Base-by-base conservation (phyloP, 2,329 filamentous ascomycete genomes). In the Harringtonia lauricola region DNA sequence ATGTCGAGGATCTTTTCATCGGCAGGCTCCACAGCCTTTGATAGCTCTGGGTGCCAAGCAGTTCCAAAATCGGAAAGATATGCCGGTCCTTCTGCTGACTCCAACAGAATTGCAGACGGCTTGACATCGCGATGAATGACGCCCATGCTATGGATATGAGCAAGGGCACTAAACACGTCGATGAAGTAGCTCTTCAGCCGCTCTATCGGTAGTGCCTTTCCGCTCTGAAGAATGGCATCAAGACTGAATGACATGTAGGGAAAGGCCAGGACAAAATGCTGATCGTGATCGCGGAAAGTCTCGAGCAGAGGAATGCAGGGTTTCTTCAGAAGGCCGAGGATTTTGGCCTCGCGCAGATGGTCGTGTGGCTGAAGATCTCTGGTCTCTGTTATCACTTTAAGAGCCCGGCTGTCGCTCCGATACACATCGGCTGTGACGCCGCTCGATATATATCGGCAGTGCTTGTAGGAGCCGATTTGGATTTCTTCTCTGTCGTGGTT, bases 81-180 rank as follows among this genome's bases (percentile, higher is more conserved):
- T 4, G 85, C 86, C 5, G 86, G 83, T 0, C 84, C 85, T 7
- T 72, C 66, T 0, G 73, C 65, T 0, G 81, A 77, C 35, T 72
- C 66, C 37, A 95, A 71, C 9, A 95, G 68, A 30, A 98, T 73
- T 42, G 95, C 94, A 0, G 87, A 88, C 1, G 92, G 92, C 57
- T 98, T 98, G 57, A 98, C 68, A 57, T 98, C 92, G 45, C 92
- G 81, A 59, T 98, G 92, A 43, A 98, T 83, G 46, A 98, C 88
- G 8, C 79, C 83, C 21, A 77, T 64, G 8, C 60, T 53, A 58
- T 98, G 92, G 2, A 95, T 68, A 53, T 84, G 72, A 2, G 64
- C 65, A 2, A 98, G 71, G 4, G 78, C 89, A 4, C 64, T 60
- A 56, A 95, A 83, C 8, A 92, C 57, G 52, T 89, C 80, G 12